These are phyloP conservation scores for Aspergillus hiratsukae DNA, from an alignment of 2,329 filamentous ascomycete genomes.

Conservation along the genomic window DNA sequence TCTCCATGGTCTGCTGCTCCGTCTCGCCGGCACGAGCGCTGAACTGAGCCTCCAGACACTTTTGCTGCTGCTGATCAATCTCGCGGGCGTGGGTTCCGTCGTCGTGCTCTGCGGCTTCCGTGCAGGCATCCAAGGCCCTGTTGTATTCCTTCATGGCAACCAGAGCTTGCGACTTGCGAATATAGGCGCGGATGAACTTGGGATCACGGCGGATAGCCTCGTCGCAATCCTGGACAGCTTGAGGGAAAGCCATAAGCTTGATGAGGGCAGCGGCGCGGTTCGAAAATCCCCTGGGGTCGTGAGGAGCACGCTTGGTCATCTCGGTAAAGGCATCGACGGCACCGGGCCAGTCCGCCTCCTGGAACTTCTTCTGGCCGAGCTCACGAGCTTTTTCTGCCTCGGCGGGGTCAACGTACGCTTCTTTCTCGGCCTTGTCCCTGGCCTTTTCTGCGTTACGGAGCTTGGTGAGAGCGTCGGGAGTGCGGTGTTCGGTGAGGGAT, in stretches of 20 bases:
- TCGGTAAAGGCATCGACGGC: constrained; percentile 92
- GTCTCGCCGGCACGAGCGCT: constrained; percentile 87
- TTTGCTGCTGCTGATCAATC: constrained; percentile 91
- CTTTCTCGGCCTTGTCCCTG: constrained; percentile 69
- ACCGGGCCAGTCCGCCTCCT: constrained; percentile 90
- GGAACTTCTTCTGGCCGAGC: constrained; percentile 94
- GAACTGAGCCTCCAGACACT: constrained; percentile 88
- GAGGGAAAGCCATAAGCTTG: constrained; percentile 94
- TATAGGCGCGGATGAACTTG: constrained; percentile 91
- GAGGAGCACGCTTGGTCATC: constrained; percentile 92
- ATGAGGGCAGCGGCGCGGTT: constrained; percentile 96
- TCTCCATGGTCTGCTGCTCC: constrained; percentile 89
- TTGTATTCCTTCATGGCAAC: constrained; percentile 98
- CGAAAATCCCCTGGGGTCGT: constrained; percentile 90
- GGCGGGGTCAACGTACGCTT: constrained; percentile 80
- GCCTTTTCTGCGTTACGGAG: constrained; percentile 84
- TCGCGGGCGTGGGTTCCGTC: constrained; percentile 78
- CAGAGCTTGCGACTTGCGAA: constrained; percentile 92
- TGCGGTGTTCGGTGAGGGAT: constrained; percentile 93
- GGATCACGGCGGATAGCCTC: constrained; percentile 84
- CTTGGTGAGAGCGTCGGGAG: constrained; percentile 88
- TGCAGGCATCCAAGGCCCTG: constrained; percentile 85
- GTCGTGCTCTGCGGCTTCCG: constrained; percentile 74
- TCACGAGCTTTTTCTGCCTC: constrained; percentile 95
- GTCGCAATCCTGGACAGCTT: constrained; percentile 88